Base-by-base conservation (phyloP, 2,329 filamentous ascomycete genomes). In the Diaporthe capsici region DNA sequence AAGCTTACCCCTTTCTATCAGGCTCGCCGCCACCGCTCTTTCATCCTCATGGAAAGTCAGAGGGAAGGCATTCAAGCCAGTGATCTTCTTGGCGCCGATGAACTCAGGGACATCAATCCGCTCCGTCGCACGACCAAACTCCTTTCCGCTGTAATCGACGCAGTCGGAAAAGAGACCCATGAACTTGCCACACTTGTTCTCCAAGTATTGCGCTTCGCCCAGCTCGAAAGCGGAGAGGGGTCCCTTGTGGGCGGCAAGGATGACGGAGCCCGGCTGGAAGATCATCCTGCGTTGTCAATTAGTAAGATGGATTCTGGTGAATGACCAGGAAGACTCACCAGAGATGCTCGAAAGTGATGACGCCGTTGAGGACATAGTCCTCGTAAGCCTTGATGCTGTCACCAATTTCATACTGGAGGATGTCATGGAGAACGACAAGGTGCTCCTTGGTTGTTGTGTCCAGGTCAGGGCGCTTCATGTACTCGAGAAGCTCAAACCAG, bases 361-460 rank as follows among this genome's bases (percentile, higher is more conserved):
- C 89, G 0, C 86, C 85, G 76, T 91, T 90, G 77, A 83, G 81
- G 76, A 89, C 83, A 71, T 89, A 87, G 74, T 92, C 90, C 58
- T 87, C 83, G 34, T 86, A 87, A 0, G 86, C 83, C 70, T 86
- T 84, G 72, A 91, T 88, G 15, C 83, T 83, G 28, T 89, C 86
- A 22, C 84, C 85, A 13, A 92, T 84, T 78, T 92, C 90, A 25
- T 85, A 84, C 61, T 86, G 83, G 37, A 92, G 82, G 28, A 88
- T 85, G 42, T 83, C 83, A 76, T 85, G 83, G 13, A 92, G 81
- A 0, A 91, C 79, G 9, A 84, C 79, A 2, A 90, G 79, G 77
- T 91, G 88, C 42, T 85, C 82, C 61, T 84, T 87, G 2, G 87
- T 87, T 25, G 80, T 82, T 4, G 81, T 79, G 22, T 91, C 88